Evolutionary conservation across 345 rosid species (phyloP), one percentile per base, ranked within the genome.

Genomic region (Odontarrhena argentea): DNA sequence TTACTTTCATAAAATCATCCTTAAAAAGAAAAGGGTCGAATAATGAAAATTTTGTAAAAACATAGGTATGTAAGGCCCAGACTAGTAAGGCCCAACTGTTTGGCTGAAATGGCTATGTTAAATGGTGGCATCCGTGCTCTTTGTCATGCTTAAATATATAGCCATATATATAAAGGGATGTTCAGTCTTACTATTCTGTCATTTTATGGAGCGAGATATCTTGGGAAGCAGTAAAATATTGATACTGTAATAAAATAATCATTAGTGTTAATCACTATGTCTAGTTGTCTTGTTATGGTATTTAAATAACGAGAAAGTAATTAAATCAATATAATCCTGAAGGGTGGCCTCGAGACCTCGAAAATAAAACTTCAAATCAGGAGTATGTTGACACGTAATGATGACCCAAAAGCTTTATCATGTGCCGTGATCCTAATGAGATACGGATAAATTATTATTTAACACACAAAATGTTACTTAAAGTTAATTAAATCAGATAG

Each of bases 391-490:
- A 72, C 71, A 72, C 76, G 76, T 72, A 72, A 49, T 65, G 55
- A 65, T 72, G 65, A 34, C 9, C 76, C 60, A 65, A 72, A 34
- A 50, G 18, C 37, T 32, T 48, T 34, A 14, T 43, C 71, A 72
- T 57, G 76, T 72, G 76, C 71, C 71, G 54, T 48, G 71, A 72
- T 72, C 76, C 59, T 57, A 55, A 30, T 65, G 65, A 64, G 71
- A 72, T 72, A 47, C 66, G 66, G 3, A 49, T 72, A 25, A 15
- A 62, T 55, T 37, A 32, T 62, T 60, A 15, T 45, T 62, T 41
- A 51, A 53, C 10, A 58, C 25, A 51, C 15, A 59, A 59, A 28
- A 4, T 63, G 65, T 12, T 48, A 48, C 44, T 49, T 63, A 64
- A 25, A 50, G 26, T 48, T 37, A 2, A 32, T 51, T 41, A 30